Evolutionary conservation across 371 early-diverging fungal species (phyloP).

Genomic region (Blastocladiella emersonii): DNA sequence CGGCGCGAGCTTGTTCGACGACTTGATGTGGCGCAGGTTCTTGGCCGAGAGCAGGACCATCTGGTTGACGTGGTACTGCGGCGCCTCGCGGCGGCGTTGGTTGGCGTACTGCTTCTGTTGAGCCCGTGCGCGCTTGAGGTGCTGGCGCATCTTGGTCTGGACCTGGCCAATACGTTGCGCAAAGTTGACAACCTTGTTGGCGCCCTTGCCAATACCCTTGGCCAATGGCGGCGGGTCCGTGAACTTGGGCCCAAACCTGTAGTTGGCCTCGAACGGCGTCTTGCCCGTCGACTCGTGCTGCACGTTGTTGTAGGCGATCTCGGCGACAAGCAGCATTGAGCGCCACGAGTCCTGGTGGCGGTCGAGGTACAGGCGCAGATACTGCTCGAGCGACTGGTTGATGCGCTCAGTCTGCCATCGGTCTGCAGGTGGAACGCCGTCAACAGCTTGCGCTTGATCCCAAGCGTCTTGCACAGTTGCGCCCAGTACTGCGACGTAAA

Average conservation of each 20-base stretch:
- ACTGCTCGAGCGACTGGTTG: constrained; percentile 24
- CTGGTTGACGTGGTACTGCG: neutral
- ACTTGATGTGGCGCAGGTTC: neutral
- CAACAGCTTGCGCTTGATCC: constrained; percentile 15
- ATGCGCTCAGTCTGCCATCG: constrained; percentile 31
- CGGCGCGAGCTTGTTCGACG: neutral
- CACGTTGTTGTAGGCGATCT: constrained; percentile 24
- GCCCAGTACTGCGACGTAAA: constrained; percentile 27
- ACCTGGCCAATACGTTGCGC: neutral
- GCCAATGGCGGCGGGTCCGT: neutral
- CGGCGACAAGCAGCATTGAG: constrained; percentile 17
- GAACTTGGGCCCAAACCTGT: neutral
- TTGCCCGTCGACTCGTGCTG: constrained; percentile 8
- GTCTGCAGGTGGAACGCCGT: constrained; percentile 33
- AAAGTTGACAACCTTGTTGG: neutral
- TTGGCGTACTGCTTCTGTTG: neutral
- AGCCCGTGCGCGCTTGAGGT: neutral
- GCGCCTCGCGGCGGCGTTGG: neutral
- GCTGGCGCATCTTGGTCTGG: neutral
- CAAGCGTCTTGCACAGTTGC: constrained; percentile 11
- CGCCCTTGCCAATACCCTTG: too few species aligned
- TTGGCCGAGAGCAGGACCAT: neutral
- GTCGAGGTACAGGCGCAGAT: constrained; percentile 18
- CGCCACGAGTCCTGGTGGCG: constrained; percentile 22
- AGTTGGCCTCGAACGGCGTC: constrained; percentile 12